Base-by-base conservation (phyloP, 148 eudicot genomes). In the Fagopyrum esculentum region DNA sequence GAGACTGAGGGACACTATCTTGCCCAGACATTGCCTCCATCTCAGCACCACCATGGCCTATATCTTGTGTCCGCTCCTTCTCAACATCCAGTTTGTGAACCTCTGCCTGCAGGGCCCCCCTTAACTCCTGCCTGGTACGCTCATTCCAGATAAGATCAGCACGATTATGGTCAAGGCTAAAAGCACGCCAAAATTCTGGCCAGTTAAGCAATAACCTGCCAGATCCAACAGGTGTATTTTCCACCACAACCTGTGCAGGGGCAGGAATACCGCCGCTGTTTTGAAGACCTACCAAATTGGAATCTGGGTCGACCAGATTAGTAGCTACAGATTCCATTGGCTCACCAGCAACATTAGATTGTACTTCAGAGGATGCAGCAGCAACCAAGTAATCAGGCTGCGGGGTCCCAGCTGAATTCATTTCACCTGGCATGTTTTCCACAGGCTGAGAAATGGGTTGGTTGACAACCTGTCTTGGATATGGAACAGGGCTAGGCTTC, bases 81-180 rank as follows among this genome's bases (percentile, higher is more conserved):
- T 95, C 98, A 76, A 95, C 92, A 77, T 95, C 98, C 74, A 95
- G 82, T 80, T 90, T 83, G 79, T 92, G 96, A 84, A 95, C 93
- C 90, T 95, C 97, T 26, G 93, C 93, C 82, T 87, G 91, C 87
- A 95, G 88, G 50, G 92, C 88, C 81, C 87, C 96, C 79, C 91
- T 82, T 78, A 95, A 81, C 82, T 95, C 98, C 84, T 95, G 98
- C 75, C 98, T 81, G 51, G 97, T 90, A 57, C 98, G 92, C 80
- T 95, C 98, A 83, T 95, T 95, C 98, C 98, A 95, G 66, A 95
- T 95, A 77, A 95, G 86, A 79, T 95, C 98, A 16, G 98, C 98
- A 83, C 98, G 98, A 77, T 90, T 95, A 76, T 95, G 98, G 82
- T 95, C 98, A 66, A 92, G 92, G 81, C 90, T 86, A 77, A 95